A percentile compares a stretch with the other conserved stretches of the same genome.
Evolutionary conservation across 768 basidiomycete genomes (phyloP).

Genomic region (Boletus rubescentipes): DNA sequence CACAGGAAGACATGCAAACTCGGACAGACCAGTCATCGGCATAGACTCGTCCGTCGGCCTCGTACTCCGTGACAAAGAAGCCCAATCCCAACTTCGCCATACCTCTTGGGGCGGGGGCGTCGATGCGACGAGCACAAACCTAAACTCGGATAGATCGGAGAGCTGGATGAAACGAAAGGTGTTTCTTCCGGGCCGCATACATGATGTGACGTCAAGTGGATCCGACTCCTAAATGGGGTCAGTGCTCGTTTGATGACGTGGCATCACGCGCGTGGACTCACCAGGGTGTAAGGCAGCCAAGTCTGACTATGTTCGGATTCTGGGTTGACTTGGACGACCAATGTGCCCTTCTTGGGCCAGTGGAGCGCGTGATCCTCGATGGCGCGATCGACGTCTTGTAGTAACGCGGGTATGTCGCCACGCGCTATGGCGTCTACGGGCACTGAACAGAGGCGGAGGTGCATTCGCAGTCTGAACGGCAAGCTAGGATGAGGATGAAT

Average conservation of each 20-base stretch:
- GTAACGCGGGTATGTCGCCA: background rate
- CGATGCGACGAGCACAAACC: slow-evolving; percentile 46
- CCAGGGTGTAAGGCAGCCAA: slow-evolving; percentile 47
- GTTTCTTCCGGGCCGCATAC: slow-evolving; percentile 45
- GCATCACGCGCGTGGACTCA: slow-evolving; percentile 23
- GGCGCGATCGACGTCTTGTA: slow-evolving; percentile 4
- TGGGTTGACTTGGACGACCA: slow-evolving; percentile 48
- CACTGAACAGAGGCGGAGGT: slow-evolving; percentile 25
- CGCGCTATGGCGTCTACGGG: background rate
- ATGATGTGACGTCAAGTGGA: slow-evolving; percentile 42
- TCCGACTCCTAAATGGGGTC: slow-evolving; percentile 25
- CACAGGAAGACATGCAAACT: slow-evolving; percentile 21
- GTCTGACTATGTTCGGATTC: slow-evolving; percentile 31
- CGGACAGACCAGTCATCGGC: slow-evolving; percentile 2
- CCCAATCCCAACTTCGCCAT: slow-evolving; percentile 28
- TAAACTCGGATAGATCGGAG: slow-evolving; percentile 38
- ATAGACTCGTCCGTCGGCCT: background rate
- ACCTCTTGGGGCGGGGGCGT: slow-evolving; percentile 20
- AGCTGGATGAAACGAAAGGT: slow-evolving; percentile 52
- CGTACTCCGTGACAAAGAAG: slow-evolving; percentile 7
- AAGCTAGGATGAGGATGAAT: background rate
- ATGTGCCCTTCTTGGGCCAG: slow-evolving; percentile 47
- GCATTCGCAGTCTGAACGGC: slow-evolving; percentile 16
- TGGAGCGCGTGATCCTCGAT: slow-evolving; percentile 18
- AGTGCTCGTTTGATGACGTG: background rate